Evolutionary conservation across 2,329 filamentous ascomycete species (phyloP).

Genomic region (Pseudogymnoascus sp.): DNA sequence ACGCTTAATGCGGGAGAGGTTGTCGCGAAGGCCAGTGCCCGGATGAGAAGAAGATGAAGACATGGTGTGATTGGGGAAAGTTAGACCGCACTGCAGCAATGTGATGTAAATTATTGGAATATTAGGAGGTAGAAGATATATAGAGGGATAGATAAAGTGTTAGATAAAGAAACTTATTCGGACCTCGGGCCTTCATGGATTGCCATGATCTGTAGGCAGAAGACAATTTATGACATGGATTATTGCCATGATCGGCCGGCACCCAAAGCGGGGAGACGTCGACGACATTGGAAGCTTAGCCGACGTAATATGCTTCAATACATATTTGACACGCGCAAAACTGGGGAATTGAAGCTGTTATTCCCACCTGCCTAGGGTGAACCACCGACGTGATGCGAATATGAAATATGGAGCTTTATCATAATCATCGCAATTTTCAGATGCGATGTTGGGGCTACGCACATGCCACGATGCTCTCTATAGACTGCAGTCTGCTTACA

Average conservation of each 20-base stretch:
- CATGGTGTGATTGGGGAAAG: background rate
- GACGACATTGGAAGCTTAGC: background rate
- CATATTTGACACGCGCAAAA: background rate
- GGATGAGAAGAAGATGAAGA: background rate
- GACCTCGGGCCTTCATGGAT: background rate
- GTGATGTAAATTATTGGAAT: background rate
- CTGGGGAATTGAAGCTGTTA: background rate
- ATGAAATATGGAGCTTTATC: background rate
- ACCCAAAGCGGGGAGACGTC: background rate
- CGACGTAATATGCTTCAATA: background rate
- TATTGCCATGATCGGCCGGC: background rate
- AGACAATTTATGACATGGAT: background rate
- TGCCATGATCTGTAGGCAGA: background rate
- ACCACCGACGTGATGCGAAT: background rate
- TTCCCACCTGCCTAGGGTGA: background rate
- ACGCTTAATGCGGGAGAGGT: conserved; percentile 6
- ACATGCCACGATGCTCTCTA: background rate
- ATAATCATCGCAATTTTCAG: background rate
- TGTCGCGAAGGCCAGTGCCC: background rate
- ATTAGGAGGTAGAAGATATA: background rate
- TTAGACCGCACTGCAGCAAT: background rate
- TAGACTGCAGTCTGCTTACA: background rate
- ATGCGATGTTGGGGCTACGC: background rate
- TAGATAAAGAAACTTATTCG: background rate
- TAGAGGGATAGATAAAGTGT: background rate